A percentile compares a stretch with the other conserved stretches of the same genome.
These are phyloP conservation scores for Macrolepiota dolichaula DNA, from an alignment of 768 basidiomycete species.

Conservation along the genomic window DNA sequence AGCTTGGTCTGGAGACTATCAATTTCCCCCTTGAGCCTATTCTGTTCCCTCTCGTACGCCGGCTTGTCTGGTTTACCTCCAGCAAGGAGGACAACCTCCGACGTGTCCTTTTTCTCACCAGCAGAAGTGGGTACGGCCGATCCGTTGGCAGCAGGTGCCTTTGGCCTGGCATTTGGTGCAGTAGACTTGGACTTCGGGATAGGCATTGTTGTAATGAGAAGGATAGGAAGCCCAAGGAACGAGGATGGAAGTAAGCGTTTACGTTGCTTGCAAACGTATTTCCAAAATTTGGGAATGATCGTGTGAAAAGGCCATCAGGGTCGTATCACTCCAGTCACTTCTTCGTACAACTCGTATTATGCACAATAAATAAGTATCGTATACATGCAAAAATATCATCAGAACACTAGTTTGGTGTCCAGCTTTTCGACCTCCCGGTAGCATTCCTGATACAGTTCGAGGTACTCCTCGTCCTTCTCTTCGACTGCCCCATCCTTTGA, in stretches of 20 bases:
- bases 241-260: conserved; percentile 6
- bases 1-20: conserved; percentile 77
- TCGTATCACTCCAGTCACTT: not conserved
- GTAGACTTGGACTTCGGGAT: conserved; percentile 54
- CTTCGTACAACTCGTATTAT: not conserved
- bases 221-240: conserved; percentile 18
- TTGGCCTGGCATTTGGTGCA: conserved; percentile 38
- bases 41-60: conserved; percentile 82
- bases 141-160: conserved; percentile 43
- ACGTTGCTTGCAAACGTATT: conserved; percentile 11
- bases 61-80: conserved; percentile 81
- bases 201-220: conserved; percentile 32
- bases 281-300: conserved; percentile 20
- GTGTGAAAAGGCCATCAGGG: conserved; percentile 17
- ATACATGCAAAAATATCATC: conserved; percentile 18
- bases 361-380: conserved; percentile 5
- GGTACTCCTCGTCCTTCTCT: conserved; percentile 79
- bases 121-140: conserved; percentile 44
- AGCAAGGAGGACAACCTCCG: conserved; percentile 32
- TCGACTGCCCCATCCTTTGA: conserved; percentile 54
- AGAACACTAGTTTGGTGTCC: conserved; percentile 68
- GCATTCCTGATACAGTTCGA: conserved; percentile 83
- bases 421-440: conserved; percentile 81
- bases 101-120: conserved; percentile 41
- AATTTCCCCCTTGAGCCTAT: conserved; percentile 77